Evolutionary conservation across 208 protist genomes (phyloP), one percentile per base, ranked within the genome.

Genomic region (Jaenimonas drosophilae): DNA sequence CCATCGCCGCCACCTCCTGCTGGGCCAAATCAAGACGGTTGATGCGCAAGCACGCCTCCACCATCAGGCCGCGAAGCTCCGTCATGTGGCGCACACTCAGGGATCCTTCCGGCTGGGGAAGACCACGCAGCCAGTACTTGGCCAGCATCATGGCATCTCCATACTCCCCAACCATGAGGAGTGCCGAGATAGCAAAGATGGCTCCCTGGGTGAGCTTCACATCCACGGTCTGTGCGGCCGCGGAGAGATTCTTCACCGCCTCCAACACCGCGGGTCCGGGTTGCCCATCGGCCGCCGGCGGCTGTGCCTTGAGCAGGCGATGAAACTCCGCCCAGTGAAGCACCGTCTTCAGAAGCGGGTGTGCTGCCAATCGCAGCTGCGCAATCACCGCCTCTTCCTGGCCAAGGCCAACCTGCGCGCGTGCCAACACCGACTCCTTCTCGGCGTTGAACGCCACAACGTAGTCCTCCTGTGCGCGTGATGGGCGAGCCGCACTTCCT

Each of bases 381-480:
- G 50, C 47, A 16, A 85, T 45, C 9, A 92, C 84, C 12, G 65
- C 47, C 14, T 88, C 78, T 20, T 44, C 38, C 49, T 94, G 78
- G 4, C 77, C 79, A 0, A 94, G 64, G 17, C 79, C 83, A 19
- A 93, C 64, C 48, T 94, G 76, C 3, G 79, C 80, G 20, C 71
- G 65, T 9, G 70, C 64, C 20, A 91, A 33, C 2, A 94, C 40
- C 1, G 59, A 52, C 9, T 79, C 76, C 54, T 82, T 74, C 30
- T 94, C 77, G 1, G 53, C 46, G 25, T 79, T 71, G 49, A 93
- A 85, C 5, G 63, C 64, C 1, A 33, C 53, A 0, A 86, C 42
- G 0, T 88, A 81, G 0, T 79, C 79, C 3, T 46, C 16, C 32
- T 79, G 78, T 14, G 53, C 66, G 0, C 43, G 43, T 20, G 49